Base-by-base conservation (phyloP, 78 protist genomes). In the Andalucia godoyi region DNA sequence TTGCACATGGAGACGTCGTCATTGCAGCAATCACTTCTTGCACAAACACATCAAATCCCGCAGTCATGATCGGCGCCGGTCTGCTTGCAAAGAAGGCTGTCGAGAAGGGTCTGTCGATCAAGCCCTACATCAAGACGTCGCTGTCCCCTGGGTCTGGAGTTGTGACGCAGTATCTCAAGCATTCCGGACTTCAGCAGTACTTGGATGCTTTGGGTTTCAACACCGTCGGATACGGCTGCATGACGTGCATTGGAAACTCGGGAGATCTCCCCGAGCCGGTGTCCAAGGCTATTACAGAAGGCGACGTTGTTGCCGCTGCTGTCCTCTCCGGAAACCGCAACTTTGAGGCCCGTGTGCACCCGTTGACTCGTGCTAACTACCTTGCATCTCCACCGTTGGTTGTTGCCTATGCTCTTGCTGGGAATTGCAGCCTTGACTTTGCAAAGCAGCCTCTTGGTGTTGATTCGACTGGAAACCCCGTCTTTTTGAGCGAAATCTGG, bases 1-100 rank as follows among this genome's bases (percentile, higher is more conserved):
- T 89, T 32, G 15, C 59, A 7, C 86, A 89, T 78, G 95, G 95
- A 23, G 61, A 49, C 6, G 86, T 89, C 25, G 63, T 82, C 39
- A 84, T 89, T 59, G 90, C 95, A 0, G 89, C 90, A 32, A 89
- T 89, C 72, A 89, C 90, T 27, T 62, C 78, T 54, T 89, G 95
- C 73, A 89, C 95, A 37, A 89, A 89, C 71, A 80, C 95, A 0
- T 45, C 74, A 39, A 89, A 89, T 74, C 95, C 95, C 34, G 39
- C 75, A n/a, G 95, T 89, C 32, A 79, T 89, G 88, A 52, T 89
- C 29, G 95, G 77, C 50, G 95, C 95, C 29, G 94, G 90, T 65
- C 58, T 84, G 6, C 59, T 88, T 2, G 89, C 89, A 37, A 72
- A 74, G 67, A 72, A 71, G 40, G 95, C 95, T 0, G 85, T 75